Base-by-base conservation (phyloP, 164 flowering plant species). In the Umbellularia californica region DNA sequence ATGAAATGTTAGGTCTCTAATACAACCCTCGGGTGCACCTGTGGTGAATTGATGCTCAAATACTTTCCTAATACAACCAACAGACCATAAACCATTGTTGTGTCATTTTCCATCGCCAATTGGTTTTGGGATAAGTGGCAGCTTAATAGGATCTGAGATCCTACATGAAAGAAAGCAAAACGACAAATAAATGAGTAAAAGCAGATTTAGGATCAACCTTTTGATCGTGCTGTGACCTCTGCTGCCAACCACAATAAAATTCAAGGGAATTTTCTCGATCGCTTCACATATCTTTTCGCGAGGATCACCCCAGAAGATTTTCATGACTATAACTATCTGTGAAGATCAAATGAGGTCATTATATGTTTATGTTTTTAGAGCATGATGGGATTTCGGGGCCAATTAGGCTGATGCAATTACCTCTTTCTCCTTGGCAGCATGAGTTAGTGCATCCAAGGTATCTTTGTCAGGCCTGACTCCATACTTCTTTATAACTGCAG, bases 241-340 rank as follows among this genome's bases (percentile, higher is more conserved):
- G 83, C 87, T 92, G 33, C 98, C 98, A 12, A 94, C 82, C 9
- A 92, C 80, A 63, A 94, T 78, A 83, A 83, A 85, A 79, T 82
- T 85, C 28, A 94, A 82, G 23, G 96, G 96, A 74, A 90, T 85
- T 2, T 82, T 79, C 47, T 91, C 92, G 65, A 94, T 77, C 0
- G 98, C 91, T 82, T 91, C 95, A 24, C 90, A 87, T 35, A 94
- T 70, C 88, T 88, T 94, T 84, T 91, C 97, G 0, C 98, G 88
- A 12, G 98, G 76, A 84, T 94, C 98, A 33, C 98, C 97, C 96
- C 96, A 94, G 77, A 76, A 94, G 50, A 94, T 84, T 82, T 94
- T 94, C 91, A 87, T 5, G 3, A 91, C 74, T 84, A 90, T 91
- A 65, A 74, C 83, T 75, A 92, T 65, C 98, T 94, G 89, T 55